These are phyloP conservation scores for Irpex sp. DNA, from an alignment of 1,284 basidiomycete genomes.

Conservation along the genomic window DNA sequence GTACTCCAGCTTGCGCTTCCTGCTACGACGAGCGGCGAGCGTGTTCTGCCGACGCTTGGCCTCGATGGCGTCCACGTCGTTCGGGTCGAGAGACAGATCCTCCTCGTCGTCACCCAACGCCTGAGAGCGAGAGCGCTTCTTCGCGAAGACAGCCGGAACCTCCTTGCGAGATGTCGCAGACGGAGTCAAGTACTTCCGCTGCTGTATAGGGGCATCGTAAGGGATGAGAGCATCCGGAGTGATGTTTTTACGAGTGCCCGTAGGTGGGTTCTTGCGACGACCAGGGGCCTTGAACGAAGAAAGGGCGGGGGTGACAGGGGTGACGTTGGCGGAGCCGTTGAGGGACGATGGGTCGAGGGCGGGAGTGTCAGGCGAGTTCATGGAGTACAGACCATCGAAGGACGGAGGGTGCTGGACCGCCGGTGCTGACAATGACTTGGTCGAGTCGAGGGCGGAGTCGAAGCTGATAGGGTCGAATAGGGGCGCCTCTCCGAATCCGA, in stretches of 20 bases:
- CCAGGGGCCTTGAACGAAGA: conserved; percentile 20
- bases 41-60: conserved; percentile 79
- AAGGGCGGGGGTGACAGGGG: conserved; percentile 19
- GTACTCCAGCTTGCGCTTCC: conserved; percentile 76
- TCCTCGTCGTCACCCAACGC: conserved; percentile 54
- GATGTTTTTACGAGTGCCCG: conserved; percentile 43
- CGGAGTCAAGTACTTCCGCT: conserved; percentile 42
- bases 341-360: conserved; percentile 40
- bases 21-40: conserved; percentile 69
- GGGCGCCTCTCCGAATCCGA: conserved; percentile 28
- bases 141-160: conserved; percentile 42
- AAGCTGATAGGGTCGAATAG: conserved; percentile 23
- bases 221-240: conserved; percentile 39
- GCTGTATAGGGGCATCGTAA: conserved; percentile 44
- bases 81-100: conserved; percentile 30
- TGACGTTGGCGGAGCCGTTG: conserved; percentile 28
- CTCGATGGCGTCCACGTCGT: conserved; percentile 66
- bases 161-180: conserved; percentile 49
- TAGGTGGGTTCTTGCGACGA: conserved; percentile 33
- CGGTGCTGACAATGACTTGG: conserved; percentile 15
- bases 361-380: conserved; percentile 43
- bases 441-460: conserved; percentile 14
- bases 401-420: conserved; percentile 21
- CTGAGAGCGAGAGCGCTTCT: conserved; percentile 52
- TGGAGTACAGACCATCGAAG: conserved; percentile 37